These are phyloP conservation scores for Chlamydomonas eustigma DNA, from an alignment of 139 green algal genomes.

Conservation along the genomic window DNA sequence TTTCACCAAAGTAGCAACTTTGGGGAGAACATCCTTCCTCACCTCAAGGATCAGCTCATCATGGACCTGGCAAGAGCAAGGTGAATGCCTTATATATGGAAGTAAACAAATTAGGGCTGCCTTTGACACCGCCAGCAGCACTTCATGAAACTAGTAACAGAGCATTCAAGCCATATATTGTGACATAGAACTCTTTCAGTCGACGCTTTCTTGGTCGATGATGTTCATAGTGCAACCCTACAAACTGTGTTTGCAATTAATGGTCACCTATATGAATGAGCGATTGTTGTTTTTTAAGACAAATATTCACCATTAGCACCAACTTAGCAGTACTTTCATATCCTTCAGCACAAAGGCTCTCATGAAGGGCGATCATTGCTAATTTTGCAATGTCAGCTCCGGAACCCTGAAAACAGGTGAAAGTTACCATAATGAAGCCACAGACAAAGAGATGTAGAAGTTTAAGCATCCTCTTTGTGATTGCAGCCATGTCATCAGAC, in stretches of 20 bases:
- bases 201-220: background rate
- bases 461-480: too few relatives aligned
- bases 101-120: background rate
- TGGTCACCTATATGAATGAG: background rate
- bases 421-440: too few relatives aligned
- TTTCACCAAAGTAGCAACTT: slow-evolving; percentile 39
- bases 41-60: slow-evolving; percentile 88
- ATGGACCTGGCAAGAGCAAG: slow-evolving; percentile 59
- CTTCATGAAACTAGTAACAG: background rate
- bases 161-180: background rate
- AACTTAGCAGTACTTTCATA: slow-evolving; percentile 5
- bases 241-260: too few relatives aligned
- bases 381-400: slow-evolving; percentile 79
- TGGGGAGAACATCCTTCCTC: slow-evolving; percentile 16
- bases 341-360: background rate
- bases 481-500: too few relatives aligned
- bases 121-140: background rate
- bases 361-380: slow-evolving; percentile 43
- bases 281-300: background rate
- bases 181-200: background rate
- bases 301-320: slow-evolving; percentile 29
- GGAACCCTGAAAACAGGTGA: slow-evolving; percentile 62
- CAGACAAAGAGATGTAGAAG: too few relatives aligned
- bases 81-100: background rate
- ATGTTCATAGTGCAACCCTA: background rate